A percentile compares a stretch with the other conserved stretches of the same genome.
Conservation (phyloP, 2,329 filamentous ascomycete genomes). For the Corniculantispora saksenae region DNA sequence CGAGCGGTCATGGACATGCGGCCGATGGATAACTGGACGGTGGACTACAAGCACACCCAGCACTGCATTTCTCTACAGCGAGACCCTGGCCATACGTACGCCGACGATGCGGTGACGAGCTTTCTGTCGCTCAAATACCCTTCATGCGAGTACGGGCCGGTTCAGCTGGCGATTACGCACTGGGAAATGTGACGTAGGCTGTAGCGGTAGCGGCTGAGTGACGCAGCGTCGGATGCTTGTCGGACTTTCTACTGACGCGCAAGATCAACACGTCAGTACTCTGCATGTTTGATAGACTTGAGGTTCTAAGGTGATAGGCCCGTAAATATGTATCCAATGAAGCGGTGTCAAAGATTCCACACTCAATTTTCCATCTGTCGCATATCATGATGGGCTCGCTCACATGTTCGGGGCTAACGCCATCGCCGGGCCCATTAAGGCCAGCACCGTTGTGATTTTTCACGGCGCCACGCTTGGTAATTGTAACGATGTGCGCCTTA, state of each 20-base stretch:
- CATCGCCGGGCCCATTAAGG: neutral
- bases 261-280: neutral
- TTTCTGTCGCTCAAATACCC: neutral
- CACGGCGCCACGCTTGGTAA: constrained; percentile 7
- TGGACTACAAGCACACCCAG: neutral
- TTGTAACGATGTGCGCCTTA: neutral
- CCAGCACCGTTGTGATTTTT: neutral
- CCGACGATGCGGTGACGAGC: neutral
- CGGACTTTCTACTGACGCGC: no score
- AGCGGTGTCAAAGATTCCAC: no score
- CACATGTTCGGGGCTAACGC: neutral
- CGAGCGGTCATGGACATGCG: neutral
- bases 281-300: no score
- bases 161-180: neutral
- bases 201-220: neutral
- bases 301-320: no score
- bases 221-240: neutral
- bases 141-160: neutral
- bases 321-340: no score
- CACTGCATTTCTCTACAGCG: neutral
- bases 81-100: neutral
- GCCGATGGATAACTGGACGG: constrained; percentile 1
- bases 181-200: neutral
- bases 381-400: neutral
- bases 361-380: no score